These are phyloP conservation scores for Pichia nanzhaoensis DNA, from an alignment of 805 yeast species.

Conservation along the genomic window DNA sequence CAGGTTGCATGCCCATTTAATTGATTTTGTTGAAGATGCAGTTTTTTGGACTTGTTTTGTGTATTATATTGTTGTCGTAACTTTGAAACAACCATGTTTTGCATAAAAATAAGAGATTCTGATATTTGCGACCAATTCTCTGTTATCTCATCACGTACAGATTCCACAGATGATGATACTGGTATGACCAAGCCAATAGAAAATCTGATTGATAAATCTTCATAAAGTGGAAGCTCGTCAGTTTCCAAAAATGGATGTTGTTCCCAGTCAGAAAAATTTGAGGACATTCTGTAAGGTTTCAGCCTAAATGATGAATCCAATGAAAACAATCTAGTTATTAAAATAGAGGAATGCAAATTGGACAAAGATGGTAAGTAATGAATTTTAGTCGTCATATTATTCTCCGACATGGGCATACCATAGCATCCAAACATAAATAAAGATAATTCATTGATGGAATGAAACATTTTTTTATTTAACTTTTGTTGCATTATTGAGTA, in stretches of 20 bases:
- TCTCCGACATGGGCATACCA: slow-evolving; percentile 45
- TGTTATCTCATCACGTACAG: slow-evolving; percentile 36
- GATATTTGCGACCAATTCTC: slow-evolving; percentile 45
- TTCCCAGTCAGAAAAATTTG: slow-evolving; percentile 30
- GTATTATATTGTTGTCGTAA: slow-evolving; percentile 20
- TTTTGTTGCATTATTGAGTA: slow-evolving; percentile 13
- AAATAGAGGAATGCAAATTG: slow-evolving; percentile 32
- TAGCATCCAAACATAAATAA: slow-evolving; percentile 50
- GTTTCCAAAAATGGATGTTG: slow-evolving; percentile 36
- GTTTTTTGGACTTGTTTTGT: slow-evolving; percentile 9
- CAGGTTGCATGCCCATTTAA: neutral
- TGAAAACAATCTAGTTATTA: slow-evolving; percentile 41
- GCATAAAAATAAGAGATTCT: slow-evolving; percentile 34
- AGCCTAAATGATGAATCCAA: slow-evolving; percentile 22
- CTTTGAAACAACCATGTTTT: slow-evolving; percentile 34
- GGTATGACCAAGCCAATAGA: slow-evolving; percentile 46
- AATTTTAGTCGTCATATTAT: slow-evolving; percentile 38
- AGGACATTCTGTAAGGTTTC: slow-evolving; percentile 4
- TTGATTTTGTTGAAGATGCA: neutral
- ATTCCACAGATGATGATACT: slow-evolving; percentile 23
- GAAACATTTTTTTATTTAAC: slow-evolving; percentile 31
- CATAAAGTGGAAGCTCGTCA: slow-evolving; percentile 20
- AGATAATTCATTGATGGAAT: slow-evolving; percentile 39
- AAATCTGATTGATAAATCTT: slow-evolving; percentile 29
- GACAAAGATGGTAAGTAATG: slow-evolving; percentile 40